Conservation (phyloP, 352 stramenopile genomes). For the Nothophytophthora sp. region DNA sequence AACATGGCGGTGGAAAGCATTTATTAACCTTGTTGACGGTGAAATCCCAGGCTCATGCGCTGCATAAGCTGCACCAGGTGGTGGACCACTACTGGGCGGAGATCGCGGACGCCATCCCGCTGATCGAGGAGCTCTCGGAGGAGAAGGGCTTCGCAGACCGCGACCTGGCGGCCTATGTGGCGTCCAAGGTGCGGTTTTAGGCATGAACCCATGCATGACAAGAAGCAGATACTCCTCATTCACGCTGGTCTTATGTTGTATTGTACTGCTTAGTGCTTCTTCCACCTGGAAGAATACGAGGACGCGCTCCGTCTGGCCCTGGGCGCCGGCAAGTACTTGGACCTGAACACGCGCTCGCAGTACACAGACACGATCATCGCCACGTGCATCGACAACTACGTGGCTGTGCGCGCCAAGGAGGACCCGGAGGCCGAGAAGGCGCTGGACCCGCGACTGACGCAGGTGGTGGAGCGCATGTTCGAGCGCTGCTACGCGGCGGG, state of each 20-base stretch:
- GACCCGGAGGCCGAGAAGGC: constrained; percentile 72
- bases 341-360: constrained; percentile 91
- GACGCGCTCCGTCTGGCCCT: constrained; percentile 95
- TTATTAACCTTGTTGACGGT: constrained; percentile 8
- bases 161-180: constrained; percentile 91
- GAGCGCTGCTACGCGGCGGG: constrained; percentile 94
- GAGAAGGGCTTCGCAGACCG: constrained; percentile 90
- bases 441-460: constrained; percentile 91
- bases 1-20: neutral
- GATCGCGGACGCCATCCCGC: constrained; percentile 89
- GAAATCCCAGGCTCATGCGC: constrained; percentile 69
- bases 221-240: too few relatives aligned
- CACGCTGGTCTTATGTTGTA: too few relatives aligned
- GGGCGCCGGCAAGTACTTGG: constrained; percentile 94
- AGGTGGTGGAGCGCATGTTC: constrained; percentile 98
- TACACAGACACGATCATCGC: constrained; percentile 98
- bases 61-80: constrained; percentile 91
- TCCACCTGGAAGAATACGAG: constrained; percentile 98
- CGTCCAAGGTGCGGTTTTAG: constrained; percentile 56
- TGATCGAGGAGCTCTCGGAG: constrained; percentile 95
- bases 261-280: constrained; percentile 89
- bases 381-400: constrained; percentile 98
- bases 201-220: neutral
- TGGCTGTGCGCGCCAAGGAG: constrained; percentile 82
- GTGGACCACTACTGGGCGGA: constrained; percentile 96